Evolutionary conservation across 768 basidiomycete genomes (phyloP), one percentile per base, ranked within the genome.

Genomic region (Boletus vinaceobasis): DNA sequence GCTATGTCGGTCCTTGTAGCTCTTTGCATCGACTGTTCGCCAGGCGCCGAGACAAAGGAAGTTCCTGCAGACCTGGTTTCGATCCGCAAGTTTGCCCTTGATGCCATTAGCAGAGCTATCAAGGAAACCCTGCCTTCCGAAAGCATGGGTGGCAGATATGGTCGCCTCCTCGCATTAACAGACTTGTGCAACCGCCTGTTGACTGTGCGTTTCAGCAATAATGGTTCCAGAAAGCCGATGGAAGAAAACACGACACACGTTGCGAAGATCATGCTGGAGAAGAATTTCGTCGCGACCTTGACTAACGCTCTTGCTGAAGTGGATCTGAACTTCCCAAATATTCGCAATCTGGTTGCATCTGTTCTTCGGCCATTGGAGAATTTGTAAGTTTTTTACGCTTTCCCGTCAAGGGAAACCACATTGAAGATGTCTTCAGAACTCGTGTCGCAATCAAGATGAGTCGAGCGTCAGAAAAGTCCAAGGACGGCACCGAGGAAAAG

Each of bases 381-480:
- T 61, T 70, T 99, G 94, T 94, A 70, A 72, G 90, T 72, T 19
- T 37, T 47, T 48, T 44, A 39, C 17, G n/a, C 35, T 47, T 39
- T 50, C 31, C 10, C 7, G 6, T 23, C 27, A 44, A 15, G 7
- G 13, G 33, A 26, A 23, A 29, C 26, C 4, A 47, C n/a, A 44
- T 43, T 60, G 11, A 67, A 43, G 36, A 45, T 43, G 58, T 57
- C 53, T 52, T 19, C 57, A 96, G 93, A 48, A 90, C 97, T 17
- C 97, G 96, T 70, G 80, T 95, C 50, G 95, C 96, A n/a, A 98
- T 97, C 73, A 98, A 96, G 73, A 95, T 98, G 91, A 96, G 93
- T 46, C 84, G 87, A 39, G 78, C 85, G 9, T 81, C 86, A 14
- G 80, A 80, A 44, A 90, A 85, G 71, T 72, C 62, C 40, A 89